These are phyloP conservation scores for Aspergillus quadricinctus DNA, from an alignment of 2,329 filamentous ascomycete species.

Conservation along the genomic window DNA sequence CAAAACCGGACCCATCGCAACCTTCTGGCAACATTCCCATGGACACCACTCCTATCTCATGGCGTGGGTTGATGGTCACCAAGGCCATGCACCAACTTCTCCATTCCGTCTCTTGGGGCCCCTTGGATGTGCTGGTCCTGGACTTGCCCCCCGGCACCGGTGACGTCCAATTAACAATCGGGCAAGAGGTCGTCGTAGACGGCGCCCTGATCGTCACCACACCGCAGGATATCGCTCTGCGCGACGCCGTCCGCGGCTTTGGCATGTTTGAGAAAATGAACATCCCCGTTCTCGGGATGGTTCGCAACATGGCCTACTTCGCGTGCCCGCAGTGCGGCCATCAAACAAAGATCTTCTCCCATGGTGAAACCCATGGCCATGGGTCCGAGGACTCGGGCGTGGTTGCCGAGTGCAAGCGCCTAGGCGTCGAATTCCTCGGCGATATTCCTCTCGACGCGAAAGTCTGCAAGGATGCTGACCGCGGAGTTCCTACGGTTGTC, in stretches of 20 bases:
- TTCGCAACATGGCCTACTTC: slow-evolving; percentile 89
- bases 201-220: slow-evolving; percentile 84
- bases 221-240: slow-evolving; percentile 85
- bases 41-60: slow-evolving; percentile 72
- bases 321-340: slow-evolving; percentile 71
- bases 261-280: slow-evolving; percentile 87
- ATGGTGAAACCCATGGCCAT: slow-evolving; percentile 22
- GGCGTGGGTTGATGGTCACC: slow-evolving; percentile 96
- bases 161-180: slow-evolving; percentile 94
- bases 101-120: slow-evolving; percentile 91
- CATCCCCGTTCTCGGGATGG: slow-evolving; percentile 73
- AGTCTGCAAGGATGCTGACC: slow-evolving; percentile 83
- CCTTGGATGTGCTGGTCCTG: slow-evolving; percentile 80
- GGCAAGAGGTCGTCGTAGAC: slow-evolving; percentile 85
- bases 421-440: slow-evolving; percentile 74
- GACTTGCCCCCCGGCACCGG: slow-evolving; percentile 93
- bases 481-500: slow-evolving; percentile 84
- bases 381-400: slow-evolving; percentile 55
- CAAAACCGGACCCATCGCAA: slow-evolving; percentile 21
- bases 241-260: slow-evolving; percentile 87
- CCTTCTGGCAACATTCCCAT: slow-evolving; percentile 28
- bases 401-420: slow-evolving; percentile 62
- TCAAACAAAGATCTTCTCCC: slow-evolving; percentile 71
- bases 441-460: slow-evolving; percentile 82
- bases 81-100: slow-evolving; percentile 94